Evolutionary conservation across 2,329 filamentous ascomycete species (phyloP), one percentile per base, ranked within the genome.

Genomic region (Aspergillus pseudoglaucus): DNA sequence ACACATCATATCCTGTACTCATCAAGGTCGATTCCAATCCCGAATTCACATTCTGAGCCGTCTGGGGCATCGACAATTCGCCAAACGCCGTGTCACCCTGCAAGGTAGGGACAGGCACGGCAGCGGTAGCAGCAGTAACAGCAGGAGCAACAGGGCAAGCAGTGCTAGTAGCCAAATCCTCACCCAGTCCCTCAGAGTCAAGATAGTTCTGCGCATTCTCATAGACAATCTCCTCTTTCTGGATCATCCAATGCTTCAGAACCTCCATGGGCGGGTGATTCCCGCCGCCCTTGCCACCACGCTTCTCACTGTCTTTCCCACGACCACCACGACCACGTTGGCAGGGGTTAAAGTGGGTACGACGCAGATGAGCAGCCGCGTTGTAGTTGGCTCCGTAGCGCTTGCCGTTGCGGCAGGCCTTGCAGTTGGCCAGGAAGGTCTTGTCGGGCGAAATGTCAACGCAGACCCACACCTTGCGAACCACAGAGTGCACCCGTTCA

Each of bases 351-450:
- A 96, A 97, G 65, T 97, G 91, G 0, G 86, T 85, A 44, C 91
- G 83, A 38, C 90, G 81, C 7, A 97, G 78, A 64, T 97, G 91
- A 0, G 90, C 91, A 0, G 90, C 90, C 0, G 90, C 91, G 60
- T 97, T 97, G 71, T 97, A 96, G 71, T 96, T 93, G 14, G 87
- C 88, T 3, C 87, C 87, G 59, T 97, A 97, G 49, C 81, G 79
- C 74, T 95, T 96, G 47, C 78, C 72, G 40, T 78, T 78, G 43
- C 77, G 79, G 67, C 91, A 97, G 42, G 87, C 81, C 68, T 95
- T 95, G 79, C 90, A 96, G 56, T 86, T 85, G 44, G 76, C 74
- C 30, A 97, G 78, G 37, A 90, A 84, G 69, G 79, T 70, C 78
- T 77, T 67, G 71, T 81, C 64, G 57, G 75, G 58, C 66, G 79